Evolutionary conservation across 176 grass and related monocot genomes (phyloP), one percentile per base, ranked within the genome.

Genomic region (Zea mays): DNA sequence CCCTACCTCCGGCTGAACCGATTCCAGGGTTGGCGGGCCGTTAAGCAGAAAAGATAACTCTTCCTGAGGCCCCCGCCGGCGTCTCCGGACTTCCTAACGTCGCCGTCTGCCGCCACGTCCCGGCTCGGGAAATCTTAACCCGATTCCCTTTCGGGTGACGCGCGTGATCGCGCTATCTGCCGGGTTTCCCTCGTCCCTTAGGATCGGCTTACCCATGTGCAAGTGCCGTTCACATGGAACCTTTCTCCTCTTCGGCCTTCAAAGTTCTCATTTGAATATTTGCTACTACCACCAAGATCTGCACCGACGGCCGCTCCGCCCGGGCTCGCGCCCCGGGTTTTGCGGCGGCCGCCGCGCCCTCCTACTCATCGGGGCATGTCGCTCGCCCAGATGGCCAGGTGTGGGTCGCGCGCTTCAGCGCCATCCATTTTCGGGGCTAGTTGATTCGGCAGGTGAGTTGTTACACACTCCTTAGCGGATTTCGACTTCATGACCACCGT

Each of bases 211-310:
- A 88, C 86, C 81, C 86, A 88, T 88, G 80, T 88, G 86, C 86
- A 89, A 92, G 86, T 92, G 86, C 60, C 71, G 65, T 89, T 92
- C 90, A 92, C 86, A 89, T 92, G 86, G 83, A 92, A 92, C 90
- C 90, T 84, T 92, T 89, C 83, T 73, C 83, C 90, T 89, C 86
- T 93, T 89, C 83, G 71, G 86, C 86, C 90, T 89, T 93, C 84
- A 93, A 89, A 89, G 81, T 93, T 89, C 80, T 89, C 84, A 84
- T 89, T 93, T 92, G 86, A 92, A 92, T 89, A 92, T 92, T 92
- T 89, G 80, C 83, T 86, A 84, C 90, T 92, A 88, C 86, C 90
- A 92, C 90, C 79, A 92, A 88, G 90, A 88, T 92, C 79, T 76
- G 75, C 90, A 84, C 75, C 71, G 86, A 86, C 75, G 79, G 79